Conservation (phyloP, 1,139 yeast species). For the Blastobotrys petasosporus region DNA sequence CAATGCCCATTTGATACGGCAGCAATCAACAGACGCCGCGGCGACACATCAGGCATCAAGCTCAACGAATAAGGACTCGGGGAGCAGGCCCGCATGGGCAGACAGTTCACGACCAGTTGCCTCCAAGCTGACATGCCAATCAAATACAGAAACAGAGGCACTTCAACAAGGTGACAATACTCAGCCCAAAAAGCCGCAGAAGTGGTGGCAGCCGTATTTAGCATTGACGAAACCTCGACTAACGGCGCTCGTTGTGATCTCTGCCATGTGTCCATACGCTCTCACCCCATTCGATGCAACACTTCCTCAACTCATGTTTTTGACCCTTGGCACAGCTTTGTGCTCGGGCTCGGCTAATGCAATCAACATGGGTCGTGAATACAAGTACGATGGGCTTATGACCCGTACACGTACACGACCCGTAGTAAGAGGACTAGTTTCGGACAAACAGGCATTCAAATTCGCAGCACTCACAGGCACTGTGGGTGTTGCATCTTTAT, state of each 20-base stretch:
- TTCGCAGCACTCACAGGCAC: slow-evolving; percentile 75
- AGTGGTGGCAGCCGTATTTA: slow-evolving; percentile 40
- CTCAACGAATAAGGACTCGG: not conserved
- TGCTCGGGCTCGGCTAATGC: slow-evolving; percentile 95
- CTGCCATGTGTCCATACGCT: slow-evolving; percentile 92
- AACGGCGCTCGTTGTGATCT: slow-evolving; percentile 79
- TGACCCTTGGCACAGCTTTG: slow-evolving; percentile 80
- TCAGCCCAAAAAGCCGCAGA: slow-evolving; percentile 1
- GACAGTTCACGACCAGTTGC: slow-evolving; percentile 5
- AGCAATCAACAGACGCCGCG: not conserved
- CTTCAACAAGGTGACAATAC: not conserved
- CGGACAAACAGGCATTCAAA: slow-evolving; percentile 67
- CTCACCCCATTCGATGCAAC: slow-evolving; percentile 78
- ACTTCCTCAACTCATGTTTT: slow-evolving; percentile 57
- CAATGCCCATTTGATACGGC: too few relatives aligned
- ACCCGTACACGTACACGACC: slow-evolving; percentile 86
- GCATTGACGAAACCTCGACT: slow-evolving; percentile 85
- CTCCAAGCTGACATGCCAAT: slow-evolving; percentile 25
- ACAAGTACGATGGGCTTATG: slow-evolving; percentile 83
- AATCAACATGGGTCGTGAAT: slow-evolving; percentile 94
- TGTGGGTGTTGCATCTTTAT: slow-evolving; percentile 62
- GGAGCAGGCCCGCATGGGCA: slow-evolving; percentile 10
- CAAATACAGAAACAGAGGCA: slow-evolving; percentile 14
- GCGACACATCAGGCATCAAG: not conserved
- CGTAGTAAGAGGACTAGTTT: slow-evolving; percentile 74